Conservation (phyloP, 1,284 basidiomycete genomes). For the Neonothopanus nambi region DNA sequence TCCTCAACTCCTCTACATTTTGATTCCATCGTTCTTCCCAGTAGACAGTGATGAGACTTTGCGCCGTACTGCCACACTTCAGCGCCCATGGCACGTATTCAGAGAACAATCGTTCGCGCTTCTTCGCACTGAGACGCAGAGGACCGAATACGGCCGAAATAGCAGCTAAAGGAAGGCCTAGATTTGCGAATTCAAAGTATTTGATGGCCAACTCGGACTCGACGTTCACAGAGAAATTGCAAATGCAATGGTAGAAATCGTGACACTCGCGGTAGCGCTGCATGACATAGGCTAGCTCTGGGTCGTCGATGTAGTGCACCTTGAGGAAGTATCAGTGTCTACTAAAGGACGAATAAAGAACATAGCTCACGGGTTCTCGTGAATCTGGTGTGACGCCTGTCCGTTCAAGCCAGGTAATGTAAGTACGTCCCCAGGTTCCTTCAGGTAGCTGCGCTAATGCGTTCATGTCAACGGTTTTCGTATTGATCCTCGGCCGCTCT, state of each 20-base stretch:
- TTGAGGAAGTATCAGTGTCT: constrained; percentile 27
- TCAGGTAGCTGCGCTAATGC: constrained; percentile 67
- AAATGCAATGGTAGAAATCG: constrained; percentile 93
- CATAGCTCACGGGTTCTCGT: constrained; percentile 73
- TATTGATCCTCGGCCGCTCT: constrained; percentile 82
- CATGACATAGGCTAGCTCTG: constrained; percentile 95
- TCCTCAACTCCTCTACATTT: constrained; percentile 77
- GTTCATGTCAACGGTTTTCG: constrained; percentile 75
- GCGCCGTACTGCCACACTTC: constrained; percentile 72
- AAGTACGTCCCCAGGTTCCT: constrained; percentile 86
- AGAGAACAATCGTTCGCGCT: constrained; percentile 59
- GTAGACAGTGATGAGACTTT: constrained; percentile 86
- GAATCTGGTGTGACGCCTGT: constrained; percentile 96
- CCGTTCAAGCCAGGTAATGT: constrained; percentile 88
- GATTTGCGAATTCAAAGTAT: constrained; percentile 92
- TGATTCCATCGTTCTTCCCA: constrained; percentile 97
- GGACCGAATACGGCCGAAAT: constrained; percentile 81
- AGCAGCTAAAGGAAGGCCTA: constrained; percentile 87
- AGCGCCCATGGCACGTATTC: constrained; percentile 94
- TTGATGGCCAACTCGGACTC: constrained; percentile 96
- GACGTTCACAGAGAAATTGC: constrained; percentile 86
- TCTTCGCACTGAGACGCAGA: constrained; percentile 57
- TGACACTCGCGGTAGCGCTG: constrained; percentile 98
- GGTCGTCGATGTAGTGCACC: constrained; percentile 94
- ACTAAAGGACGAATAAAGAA: constrained; percentile 6